These are phyloP conservation scores for Puccinia polysora DNA, from an alignment of 1,284 basidiomycete genomes.

Conservation along the genomic window DNA sequence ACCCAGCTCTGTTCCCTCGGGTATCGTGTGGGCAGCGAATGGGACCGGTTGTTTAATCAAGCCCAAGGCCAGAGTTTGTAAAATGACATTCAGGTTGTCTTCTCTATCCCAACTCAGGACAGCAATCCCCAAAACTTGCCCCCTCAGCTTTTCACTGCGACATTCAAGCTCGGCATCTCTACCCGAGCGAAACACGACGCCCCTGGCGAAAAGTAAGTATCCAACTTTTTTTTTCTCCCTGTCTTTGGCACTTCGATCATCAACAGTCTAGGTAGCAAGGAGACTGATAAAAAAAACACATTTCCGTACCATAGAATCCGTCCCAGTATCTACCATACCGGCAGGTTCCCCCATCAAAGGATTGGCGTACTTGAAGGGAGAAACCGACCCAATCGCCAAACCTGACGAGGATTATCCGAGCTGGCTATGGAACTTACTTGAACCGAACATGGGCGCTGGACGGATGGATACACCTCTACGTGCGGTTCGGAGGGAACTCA, in stretches of 20 bases:
- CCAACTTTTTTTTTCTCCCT: no score
- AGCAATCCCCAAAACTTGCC: background rate
- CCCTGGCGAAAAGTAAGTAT: background rate
- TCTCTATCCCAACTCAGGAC: no score
- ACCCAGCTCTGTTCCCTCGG: no score
- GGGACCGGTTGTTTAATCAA: no score
- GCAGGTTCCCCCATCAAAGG: conserved; percentile 51
- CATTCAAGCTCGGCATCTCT: background rate
- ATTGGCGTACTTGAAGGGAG: conserved; percentile 51
- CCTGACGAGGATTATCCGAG: conserved; percentile 51
- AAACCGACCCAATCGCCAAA: conserved; percentile 51
- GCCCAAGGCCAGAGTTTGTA: no score
- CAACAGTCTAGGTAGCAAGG: background rate
- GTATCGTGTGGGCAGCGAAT: no score
- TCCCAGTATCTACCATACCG: conserved; percentile 23
- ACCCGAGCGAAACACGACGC: background rate
- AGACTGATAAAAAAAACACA: background rate
- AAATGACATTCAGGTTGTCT: no score
- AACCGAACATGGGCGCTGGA: conserved; percentile 44
- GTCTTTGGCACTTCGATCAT: background rate
- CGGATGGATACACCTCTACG: conserved; percentile 23
- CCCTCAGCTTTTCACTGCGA: background rate
- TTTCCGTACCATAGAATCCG: background rate
- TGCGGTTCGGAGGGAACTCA: conserved; percentile 26
- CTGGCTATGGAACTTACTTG: conserved; percentile 52